Base-by-base conservation (phyloP, 257 asterid species). In the Thymus mandschuricus region DNA sequence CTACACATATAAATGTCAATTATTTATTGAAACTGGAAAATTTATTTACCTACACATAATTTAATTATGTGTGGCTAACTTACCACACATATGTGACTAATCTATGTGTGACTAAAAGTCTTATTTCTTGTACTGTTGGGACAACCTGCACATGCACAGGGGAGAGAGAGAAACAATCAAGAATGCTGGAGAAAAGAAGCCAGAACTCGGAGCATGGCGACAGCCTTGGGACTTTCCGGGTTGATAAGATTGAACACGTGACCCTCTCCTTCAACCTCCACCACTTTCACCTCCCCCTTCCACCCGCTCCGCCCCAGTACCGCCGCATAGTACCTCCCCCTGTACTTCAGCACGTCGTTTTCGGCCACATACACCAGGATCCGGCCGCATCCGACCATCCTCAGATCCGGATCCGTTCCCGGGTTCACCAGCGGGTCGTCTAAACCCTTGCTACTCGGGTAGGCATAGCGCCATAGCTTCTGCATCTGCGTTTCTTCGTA, bases 381-480 rank as follows among this genome's bases (percentile, higher is more conserved):
- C 81, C 84, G 15, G 1, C 29, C 31, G 46, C 82, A 75, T 0
- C 84, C 84, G 60, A 84, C 46, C 59, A 1, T 57, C 30, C 60
- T 38, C 62, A 84, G 69, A 0, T 31, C 63, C 75, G 85, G 81
- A 66, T 82, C 79, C 80, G 28, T 77, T 7, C 11, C 80, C 76
- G 86, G 89, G 68, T 84, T 81, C 63, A 79, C 75, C 70, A 81
- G 1, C 80, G 86, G 89, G 68, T 84, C 89, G 54, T 91, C 93
- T 62, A 75, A 44, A 9, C 97, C 96, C 48, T 72, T 10, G 8
- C 85, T 74, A 2, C 63, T 77, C 46, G 91, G 95, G 63, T 82
- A 60, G 2, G 61, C 85, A 30, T 67, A 71, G 1, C 4, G 3
- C 96, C 97, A 89, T 0, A 87, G 45, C 5, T 54, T 67, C 56